These are phyloP conservation scores for Exophiala bonariae DNA, from an alignment of 2,329 filamentous ascomycete species.

Conservation along the genomic window DNA sequence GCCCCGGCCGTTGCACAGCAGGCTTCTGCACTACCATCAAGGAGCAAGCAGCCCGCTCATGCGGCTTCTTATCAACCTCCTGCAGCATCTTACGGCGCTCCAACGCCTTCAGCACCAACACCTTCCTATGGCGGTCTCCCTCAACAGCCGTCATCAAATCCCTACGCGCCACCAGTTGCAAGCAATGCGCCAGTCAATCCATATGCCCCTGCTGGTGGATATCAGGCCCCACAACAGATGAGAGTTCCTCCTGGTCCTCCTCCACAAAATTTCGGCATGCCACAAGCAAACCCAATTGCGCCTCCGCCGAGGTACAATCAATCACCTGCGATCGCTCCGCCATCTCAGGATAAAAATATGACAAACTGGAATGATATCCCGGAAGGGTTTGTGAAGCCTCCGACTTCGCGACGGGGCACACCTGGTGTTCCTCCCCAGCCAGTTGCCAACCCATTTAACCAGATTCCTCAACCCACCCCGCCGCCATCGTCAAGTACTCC, in stretches of 20 bases:
- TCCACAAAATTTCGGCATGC: slow-evolving; percentile 34
- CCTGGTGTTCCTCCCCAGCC: slow-evolving; percentile 62
- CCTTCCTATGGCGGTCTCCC: slow-evolving; percentile 7
- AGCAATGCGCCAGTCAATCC: slow-evolving; percentile 29
- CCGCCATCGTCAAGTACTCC: slow-evolving; percentile 55
- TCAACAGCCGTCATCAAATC: slow-evolving; percentile 5
- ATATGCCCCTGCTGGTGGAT: slow-evolving; percentile 48
- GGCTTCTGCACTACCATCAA: slow-evolving; percentile 40
- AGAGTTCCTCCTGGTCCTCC: slow-evolving; percentile 39
- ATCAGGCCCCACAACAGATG: slow-evolving; percentile 56
- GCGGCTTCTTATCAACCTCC: slow-evolving; percentile 37
- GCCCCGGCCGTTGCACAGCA: slow-evolving; percentile 44
- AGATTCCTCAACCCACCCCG: slow-evolving; percentile 52
- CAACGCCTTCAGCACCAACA: slow-evolving; percentile 25
- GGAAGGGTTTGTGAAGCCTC: slow-evolving; percentile 71
- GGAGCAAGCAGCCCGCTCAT: slow-evolving; percentile 45
- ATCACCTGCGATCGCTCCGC: slow-evolving; percentile 64
- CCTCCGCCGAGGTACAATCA: slow-evolving; percentile 67
- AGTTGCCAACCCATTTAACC: slow-evolving; percentile 70
- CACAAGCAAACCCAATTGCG: slow-evolving; percentile 49
- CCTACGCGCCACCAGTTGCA: slow-evolving; percentile 38
- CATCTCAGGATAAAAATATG: slow-evolving; percentile 69
- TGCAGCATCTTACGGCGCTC: slow-evolving; percentile 32
- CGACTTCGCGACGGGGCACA: slow-evolving; percentile 71
- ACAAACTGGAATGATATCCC: slow-evolving; percentile 95